A percentile compares a stretch with the other conserved stretches of the same genome.
These are phyloP conservation scores for Silybum marianum DNA, from an alignment of 129 eudicot species.

Conservation along the genomic window DNA sequence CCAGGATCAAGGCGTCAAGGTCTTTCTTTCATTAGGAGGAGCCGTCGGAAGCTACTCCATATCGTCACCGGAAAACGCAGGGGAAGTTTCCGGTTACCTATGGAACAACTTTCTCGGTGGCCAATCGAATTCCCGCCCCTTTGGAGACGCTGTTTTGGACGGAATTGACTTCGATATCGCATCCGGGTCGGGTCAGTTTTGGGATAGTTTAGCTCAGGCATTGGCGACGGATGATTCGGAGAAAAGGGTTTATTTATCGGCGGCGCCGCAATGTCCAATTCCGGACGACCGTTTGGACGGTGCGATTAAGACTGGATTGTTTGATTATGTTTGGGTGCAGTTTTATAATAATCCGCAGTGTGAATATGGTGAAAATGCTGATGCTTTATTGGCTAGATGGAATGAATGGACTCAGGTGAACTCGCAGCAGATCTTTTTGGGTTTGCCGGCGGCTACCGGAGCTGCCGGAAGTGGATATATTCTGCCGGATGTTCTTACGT, in stretches of 20 bases:
- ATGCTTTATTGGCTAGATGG: constrained; percentile 53
- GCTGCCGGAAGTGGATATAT: constrained; percentile 62
- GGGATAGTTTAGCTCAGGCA: constrained; percentile 53
- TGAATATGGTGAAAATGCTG: constrained; percentile 38
- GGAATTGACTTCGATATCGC: constrained; percentile 82
- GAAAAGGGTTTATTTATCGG: constrained; percentile 56
- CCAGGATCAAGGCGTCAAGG: constrained; percentile 55
- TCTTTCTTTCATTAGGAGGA: constrained; percentile 72
- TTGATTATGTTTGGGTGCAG: constrained; percentile 80
- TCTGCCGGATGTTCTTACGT: constrained; percentile 50
- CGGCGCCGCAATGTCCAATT: constrained; percentile 85
- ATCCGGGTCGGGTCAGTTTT: constrained; percentile 38
- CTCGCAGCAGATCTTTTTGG: constrained; percentile 53
- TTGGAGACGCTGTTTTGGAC: constrained; percentile 65
- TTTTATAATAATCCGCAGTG: constrained; percentile 69
- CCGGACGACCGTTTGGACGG: constrained; percentile 42
- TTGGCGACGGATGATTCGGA: constrained; percentile 34
- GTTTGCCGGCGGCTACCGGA: constrained; percentile 55
- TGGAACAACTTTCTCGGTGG: constrained; percentile 69
- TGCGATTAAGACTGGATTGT: constrained; percentile 47
- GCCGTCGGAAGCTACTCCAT: constrained; percentile 41
- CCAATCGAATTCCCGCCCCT: constrained; percentile 46
- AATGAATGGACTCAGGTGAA: constrained; percentile 53
- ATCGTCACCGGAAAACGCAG: constrained; percentile 60
- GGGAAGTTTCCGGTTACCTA: constrained; percentile 45